These are phyloP conservation scores for Skeletonema potamos DNA, from an alignment of 108 stramenopile species.

Conservation along the genomic window DNA sequence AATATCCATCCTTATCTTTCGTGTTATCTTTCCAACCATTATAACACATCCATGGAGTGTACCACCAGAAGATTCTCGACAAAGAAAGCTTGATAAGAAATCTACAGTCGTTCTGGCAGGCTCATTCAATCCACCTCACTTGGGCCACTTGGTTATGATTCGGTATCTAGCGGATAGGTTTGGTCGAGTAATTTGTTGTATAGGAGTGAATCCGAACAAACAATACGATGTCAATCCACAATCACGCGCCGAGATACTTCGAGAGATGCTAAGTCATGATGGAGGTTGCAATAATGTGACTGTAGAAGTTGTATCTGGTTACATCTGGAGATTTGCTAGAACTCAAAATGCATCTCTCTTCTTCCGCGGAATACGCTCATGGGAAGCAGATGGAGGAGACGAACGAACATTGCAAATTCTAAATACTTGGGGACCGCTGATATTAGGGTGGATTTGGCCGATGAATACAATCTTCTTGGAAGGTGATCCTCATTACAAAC, in stretches of 20 bases:
- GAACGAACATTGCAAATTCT: slow-evolving; percentile 71
- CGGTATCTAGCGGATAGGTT: slow-evolving; percentile 70
- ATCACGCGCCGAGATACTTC: slow-evolving; percentile 60
- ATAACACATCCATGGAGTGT: slow-evolving; percentile 42
- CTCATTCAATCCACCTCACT: slow-evolving; percentile 87
- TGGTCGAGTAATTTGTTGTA: slow-evolving; percentile 68
- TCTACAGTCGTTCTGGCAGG: slow-evolving; percentile 70
- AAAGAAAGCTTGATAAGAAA: slow-evolving; percentile 37
- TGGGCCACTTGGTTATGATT: slow-evolving; percentile 82
- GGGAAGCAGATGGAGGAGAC: slow-evolving; percentile 79
- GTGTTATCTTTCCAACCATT: slow-evolving; percentile 38
- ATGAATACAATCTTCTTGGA: slow-evolving; percentile 71
- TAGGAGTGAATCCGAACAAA: slow-evolving; percentile 83
- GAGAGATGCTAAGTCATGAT: slow-evolving; percentile 37
- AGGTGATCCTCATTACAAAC: slow-evolving; percentile 79
- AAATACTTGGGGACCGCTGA: slow-evolving; percentile 68
- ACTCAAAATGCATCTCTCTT: slow-evolving; percentile 55
- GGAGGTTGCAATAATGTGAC: slow-evolving; percentile 47
- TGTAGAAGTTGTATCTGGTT: slow-evolving; percentile 73
- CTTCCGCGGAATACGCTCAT: slow-evolving; percentile 84
- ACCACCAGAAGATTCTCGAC: slow-evolving; percentile 16
- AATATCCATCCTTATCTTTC: slow-evolving; percentile 11
- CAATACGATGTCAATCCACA: slow-evolving; percentile 72
- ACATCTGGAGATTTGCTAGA: slow-evolving; percentile 85
- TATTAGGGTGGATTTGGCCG: slow-evolving; percentile 66